phyloP scores from a whole-genome alignment of 2,329 filamentous ascomycete genomes.

The Arthrobotrys sinensis region DNA sequence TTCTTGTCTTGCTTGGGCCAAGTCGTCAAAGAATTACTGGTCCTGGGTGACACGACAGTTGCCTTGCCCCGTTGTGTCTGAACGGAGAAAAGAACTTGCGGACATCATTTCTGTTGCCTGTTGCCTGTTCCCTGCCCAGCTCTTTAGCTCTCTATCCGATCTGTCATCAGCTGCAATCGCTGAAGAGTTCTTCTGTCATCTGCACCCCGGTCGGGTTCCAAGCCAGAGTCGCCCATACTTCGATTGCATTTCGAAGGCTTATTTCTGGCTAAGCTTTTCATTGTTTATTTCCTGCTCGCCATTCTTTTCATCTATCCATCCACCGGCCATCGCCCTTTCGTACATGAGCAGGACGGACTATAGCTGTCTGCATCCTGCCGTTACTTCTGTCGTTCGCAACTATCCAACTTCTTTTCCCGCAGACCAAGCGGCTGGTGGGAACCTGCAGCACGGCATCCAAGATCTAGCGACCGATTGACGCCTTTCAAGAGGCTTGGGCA shows the following conservation, averaged over 20 bases:
- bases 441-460: constrained; percentile 19
- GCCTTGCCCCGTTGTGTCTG: constrained; percentile 21
- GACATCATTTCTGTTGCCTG: constrained; percentile 38
- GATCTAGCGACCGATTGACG: constrained; percentile 26
- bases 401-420: constrained; percentile 15
- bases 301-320: not conserved
- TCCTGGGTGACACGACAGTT: constrained; percentile 30
- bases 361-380: constrained; percentile 5
- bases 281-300: constrained; percentile 32
- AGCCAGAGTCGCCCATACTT: constrained; percentile 42
- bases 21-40: constrained; percentile 42
- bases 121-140: constrained; percentile 46
- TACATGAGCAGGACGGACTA: constrained; percentile 18
- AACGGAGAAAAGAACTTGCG: constrained; percentile 29
- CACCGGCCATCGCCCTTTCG: not conserved
- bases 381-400: constrained; percentile 16
- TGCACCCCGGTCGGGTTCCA: constrained; percentile 41
- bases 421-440: constrained; percentile 30
- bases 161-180: constrained; percentile 43
- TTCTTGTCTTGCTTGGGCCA: constrained; percentile 31
- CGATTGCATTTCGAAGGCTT: constrained; percentile 50
- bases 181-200: constrained; percentile 22
- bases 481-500: constrained; percentile 23
- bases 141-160: constrained; percentile 52
- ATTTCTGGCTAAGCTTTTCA: constrained; percentile 59